Base-by-base conservation (phyloP, 2,329 filamentous ascomycete genomes). In the Diplocarpon mali region DNA sequence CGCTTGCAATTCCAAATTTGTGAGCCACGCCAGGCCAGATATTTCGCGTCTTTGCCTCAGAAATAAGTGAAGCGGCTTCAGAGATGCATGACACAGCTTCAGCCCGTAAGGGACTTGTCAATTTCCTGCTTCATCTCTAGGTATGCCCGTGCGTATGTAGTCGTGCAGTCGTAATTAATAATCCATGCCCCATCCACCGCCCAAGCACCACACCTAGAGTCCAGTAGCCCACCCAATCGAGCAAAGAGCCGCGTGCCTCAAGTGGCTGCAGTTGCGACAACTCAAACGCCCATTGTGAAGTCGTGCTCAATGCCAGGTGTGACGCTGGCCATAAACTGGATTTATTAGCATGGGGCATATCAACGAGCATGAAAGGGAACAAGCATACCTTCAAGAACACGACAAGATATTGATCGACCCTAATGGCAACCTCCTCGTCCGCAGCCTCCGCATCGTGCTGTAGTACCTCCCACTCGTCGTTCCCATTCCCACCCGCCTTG, bases 251-350 rank as follows among this genome's bases (percentile, higher is more conserved):
- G 30, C 30, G 11, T 14, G 30, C 5, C 30, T 9, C n/a, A 3
- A 10, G 10, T 5, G 11, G 30, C 30, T 10, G 28, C 24, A 24
- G 3, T 20, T n/a, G 6, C 29, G 9, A 14, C 8, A 40, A 5
- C 24, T 42, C 71, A 95, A 32, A 95, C 81, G 5, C 87, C 85
- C 88, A 95, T 95, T 1, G 90, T 96, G 64, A 93, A 95, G 63
- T 96, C 90, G 64, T 95, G 87, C 67, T 96, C 90, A 64, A 98
- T 96, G 38, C 89, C 89, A 5, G 92, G 92, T 13, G 90, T 96
- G 36, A 98, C 92, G 57, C 83, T 92, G 29, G 83, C 80, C 70
- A 86, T 85, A 64, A 86, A 86, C 73, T 76, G 82, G 70, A 3
- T 14, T 5, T 72, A 27, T 53, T 50, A 59, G 50, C 41, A 27